Evolutionary conservation across 352 stramenopile genomes (phyloP).

Genomic region (Globisporangium nodosum): DNA sequence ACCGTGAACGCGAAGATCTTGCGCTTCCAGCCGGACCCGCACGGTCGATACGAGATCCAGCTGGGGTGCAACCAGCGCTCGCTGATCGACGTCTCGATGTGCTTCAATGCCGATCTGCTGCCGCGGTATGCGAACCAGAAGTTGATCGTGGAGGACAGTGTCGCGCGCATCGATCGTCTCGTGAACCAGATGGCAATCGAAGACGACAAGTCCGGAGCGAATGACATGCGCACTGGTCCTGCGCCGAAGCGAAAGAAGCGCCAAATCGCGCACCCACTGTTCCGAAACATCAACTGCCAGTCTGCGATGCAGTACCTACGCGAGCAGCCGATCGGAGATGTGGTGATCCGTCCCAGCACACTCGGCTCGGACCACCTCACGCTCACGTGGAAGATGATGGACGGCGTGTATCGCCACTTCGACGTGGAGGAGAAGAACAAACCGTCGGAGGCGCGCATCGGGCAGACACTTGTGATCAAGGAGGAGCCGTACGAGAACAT

Average conservation of each 20-base stretch:
- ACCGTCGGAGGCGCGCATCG: constrained; percentile 75
- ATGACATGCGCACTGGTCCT: constrained; percentile 14
- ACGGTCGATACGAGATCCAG: constrained; percentile 69
- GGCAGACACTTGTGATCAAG: constrained; percentile 81
- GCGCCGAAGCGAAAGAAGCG: constrained; percentile 75
- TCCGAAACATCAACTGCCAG: constrained; percentile 86
- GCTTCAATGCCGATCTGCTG: constrained; percentile 57
- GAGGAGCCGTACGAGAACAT: constrained; percentile 85
- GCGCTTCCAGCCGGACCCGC: constrained; percentile 57
- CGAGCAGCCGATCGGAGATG: constrained; percentile 71
- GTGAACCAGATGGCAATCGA: constrained; percentile 70
- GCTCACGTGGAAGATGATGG: constrained; percentile 86
- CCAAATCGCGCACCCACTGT: constrained; percentile 80
- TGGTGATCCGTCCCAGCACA: constrained; percentile 83
- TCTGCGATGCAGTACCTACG: constrained; percentile 77
- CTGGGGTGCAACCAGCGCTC: constrained; percentile 74
- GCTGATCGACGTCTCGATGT: constrained; percentile 69
- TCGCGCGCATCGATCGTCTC: constrained; percentile 63
- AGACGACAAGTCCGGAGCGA: constrained; percentile 58
- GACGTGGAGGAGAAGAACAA: constrained; percentile 88
- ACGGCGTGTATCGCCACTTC: constrained; percentile 84
- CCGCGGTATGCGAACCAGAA: constrained; percentile 47
- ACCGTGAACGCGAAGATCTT: constrained; percentile 87
- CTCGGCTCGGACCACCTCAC: constrained; percentile 81
- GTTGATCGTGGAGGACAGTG: constrained; percentile 60